phyloP scores from a whole-genome alignment of 768 basidiomycete species.

The Phaeotremella skinneri region DNA sequence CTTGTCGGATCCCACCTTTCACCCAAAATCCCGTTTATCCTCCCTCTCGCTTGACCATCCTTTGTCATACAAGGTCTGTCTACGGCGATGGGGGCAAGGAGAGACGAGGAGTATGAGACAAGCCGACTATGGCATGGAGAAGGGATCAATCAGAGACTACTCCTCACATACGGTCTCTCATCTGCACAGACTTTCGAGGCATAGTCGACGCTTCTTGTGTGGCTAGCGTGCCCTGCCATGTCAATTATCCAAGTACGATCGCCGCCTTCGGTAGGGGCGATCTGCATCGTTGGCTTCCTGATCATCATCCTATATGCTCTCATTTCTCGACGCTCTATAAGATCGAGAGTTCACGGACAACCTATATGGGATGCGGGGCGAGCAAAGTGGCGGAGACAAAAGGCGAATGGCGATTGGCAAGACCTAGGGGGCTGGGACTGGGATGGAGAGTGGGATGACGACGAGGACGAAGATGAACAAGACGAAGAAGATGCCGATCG shows the following conservation, averaged over 20 bases:
- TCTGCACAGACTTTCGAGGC: background rate
- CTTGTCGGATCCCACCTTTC: no score
- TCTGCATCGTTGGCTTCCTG: background rate
- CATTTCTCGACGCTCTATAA: background rate
- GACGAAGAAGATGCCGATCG: background rate
- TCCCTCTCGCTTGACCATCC: no score
- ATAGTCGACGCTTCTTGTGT: background rate
- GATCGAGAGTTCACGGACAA: no score
- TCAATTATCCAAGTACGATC: background rate
- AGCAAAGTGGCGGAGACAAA: background rate
- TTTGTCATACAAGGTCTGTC: no score
- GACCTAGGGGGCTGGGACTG: background rate
- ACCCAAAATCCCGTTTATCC: no score
- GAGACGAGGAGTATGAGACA: no score
- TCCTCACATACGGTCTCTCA: background rate
- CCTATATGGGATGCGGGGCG: no score
- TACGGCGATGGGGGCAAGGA: no score
- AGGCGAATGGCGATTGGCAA: background rate
- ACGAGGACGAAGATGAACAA: background rate
- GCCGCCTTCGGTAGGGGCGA: background rate
- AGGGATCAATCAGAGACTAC: no score
- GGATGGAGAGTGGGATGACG: background rate
- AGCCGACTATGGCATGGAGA: no score
- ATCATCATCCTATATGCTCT: background rate
- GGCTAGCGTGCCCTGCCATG: background rate